Evolutionary conservation across 2,329 filamentous ascomycete species (phyloP).

Genomic region (Atkinsonella hypoxylon): DNA sequence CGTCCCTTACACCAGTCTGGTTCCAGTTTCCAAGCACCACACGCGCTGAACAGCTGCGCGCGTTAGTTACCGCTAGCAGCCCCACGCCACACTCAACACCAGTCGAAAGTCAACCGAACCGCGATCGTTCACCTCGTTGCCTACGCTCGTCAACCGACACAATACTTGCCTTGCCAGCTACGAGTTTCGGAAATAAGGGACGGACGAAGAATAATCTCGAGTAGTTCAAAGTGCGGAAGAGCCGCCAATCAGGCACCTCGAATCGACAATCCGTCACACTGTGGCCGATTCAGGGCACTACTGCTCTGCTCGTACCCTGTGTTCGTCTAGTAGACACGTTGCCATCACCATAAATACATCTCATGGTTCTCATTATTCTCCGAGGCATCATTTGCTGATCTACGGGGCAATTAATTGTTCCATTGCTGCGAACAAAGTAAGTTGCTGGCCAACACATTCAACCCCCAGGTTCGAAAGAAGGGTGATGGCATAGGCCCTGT

Average conservation of each 20-base stretch:
- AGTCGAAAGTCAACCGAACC: neutral
- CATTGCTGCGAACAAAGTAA: neutral
- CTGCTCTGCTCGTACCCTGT: neutral
- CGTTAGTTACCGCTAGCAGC: neutral
- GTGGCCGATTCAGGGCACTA: neutral
- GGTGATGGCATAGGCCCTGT: neutral
- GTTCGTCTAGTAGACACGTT: neutral
- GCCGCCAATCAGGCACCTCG: neutral
- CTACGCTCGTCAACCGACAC: no score
- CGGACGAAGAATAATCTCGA: neutral
- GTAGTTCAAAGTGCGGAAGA: neutral
- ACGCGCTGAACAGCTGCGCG: neutral
- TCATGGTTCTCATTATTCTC: neutral
- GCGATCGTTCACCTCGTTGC: neutral
- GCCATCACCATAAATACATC: neutral
- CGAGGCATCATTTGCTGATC: neutral
- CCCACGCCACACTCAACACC: neutral
- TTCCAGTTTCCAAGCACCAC: neutral
- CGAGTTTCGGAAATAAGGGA: neutral
- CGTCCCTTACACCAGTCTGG: neutral
- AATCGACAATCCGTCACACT: neutral
- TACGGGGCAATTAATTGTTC: conserved; percentile 2
- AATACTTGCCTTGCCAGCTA: neutral
- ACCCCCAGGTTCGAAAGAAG: neutral
- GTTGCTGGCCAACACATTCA: neutral